Conservation (phyloP, 2,329 filamentous ascomycete species). For the Colletotrichum liriopes region DNA sequence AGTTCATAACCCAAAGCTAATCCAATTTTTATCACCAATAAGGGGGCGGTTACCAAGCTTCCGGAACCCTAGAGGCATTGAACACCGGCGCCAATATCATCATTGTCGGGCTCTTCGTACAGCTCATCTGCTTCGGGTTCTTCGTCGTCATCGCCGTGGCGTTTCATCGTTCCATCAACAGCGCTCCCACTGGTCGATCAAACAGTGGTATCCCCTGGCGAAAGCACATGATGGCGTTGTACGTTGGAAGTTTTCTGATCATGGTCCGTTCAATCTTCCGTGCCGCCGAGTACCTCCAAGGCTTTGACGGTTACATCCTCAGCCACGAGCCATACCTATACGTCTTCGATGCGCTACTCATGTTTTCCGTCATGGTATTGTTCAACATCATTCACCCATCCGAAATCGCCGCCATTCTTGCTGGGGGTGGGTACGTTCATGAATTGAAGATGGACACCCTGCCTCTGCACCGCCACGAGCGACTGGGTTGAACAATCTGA, state of each 20-base stretch:
- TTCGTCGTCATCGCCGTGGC: slow-evolving; percentile 65
- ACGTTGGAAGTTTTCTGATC: slow-evolving; percentile 53
- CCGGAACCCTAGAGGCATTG: slow-evolving; percentile 12
- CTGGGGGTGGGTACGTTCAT: not conserved
- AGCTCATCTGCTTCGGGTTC: slow-evolving; percentile 69
- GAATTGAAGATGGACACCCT: slow-evolving; percentile 23
- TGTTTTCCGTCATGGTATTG: slow-evolving; percentile 49
- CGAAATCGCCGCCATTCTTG: slow-evolving; percentile 14
- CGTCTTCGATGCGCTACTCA: slow-evolving; percentile 56
- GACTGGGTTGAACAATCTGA: not conserved
- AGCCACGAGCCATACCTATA: slow-evolving; percentile 55
- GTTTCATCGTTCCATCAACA: slow-evolving; percentile 59
- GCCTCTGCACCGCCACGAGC: slow-evolving; percentile 1
- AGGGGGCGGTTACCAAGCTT: slow-evolving; percentile 41
- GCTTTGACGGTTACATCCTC: slow-evolving; percentile 53
- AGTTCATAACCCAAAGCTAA: not conserved
- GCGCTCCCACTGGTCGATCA: slow-evolving; percentile 45
- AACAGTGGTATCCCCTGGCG: slow-evolving; percentile 49
- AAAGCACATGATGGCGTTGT: slow-evolving; percentile 49
- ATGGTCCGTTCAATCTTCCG: slow-evolving; percentile 60
- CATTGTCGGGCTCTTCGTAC: slow-evolving; percentile 67
- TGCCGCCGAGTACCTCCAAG: slow-evolving; percentile 59
- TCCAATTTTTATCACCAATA: not conserved
- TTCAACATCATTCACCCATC: slow-evolving; percentile 38
- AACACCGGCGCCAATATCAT: slow-evolving; percentile 63